Percentiles rank a stretch among this genome's conserved stretches.
phyloP scores from a whole-genome alignment of 2,329 filamentous ascomycete genomes.

The Ophiostoma sp. region DNA sequence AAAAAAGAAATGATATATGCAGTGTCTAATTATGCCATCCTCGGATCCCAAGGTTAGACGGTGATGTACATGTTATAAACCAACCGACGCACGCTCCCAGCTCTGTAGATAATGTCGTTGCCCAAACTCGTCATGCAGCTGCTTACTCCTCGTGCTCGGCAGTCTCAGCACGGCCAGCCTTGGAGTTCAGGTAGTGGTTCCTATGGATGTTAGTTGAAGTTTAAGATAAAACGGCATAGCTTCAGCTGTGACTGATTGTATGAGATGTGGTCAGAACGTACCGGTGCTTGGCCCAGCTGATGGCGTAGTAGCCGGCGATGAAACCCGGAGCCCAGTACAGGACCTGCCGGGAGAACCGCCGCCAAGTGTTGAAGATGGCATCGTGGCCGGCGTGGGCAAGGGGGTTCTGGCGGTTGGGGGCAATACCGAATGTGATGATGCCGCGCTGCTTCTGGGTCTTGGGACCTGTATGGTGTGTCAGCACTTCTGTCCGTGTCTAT shows the following conservation, averaged over 20 bases:
- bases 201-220: conserved; percentile 37
- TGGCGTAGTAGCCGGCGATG: conserved; percentile 68
- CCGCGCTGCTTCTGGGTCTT: conserved; percentile 47
- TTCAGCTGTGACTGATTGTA: not conserved
- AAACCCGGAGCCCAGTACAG: conserved; percentile 83
- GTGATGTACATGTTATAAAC: conserved; percentile 22
- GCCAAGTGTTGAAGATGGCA: conserved; percentile 93
- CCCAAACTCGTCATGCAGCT: not conserved
- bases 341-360: conserved; percentile 77
- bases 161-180: conserved; percentile 60
- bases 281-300: conserved; percentile 90
- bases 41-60: conserved; percentile 18
- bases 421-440: conserved; percentile 66
- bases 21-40: conserved; percentile 17
- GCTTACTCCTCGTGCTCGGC: conserved; percentile 27
- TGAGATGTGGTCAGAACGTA: conserved; percentile 43
- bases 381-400: conserved; percentile 71
- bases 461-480: conserved; percentile 20
- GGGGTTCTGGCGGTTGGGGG: conserved; percentile 83
- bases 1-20: conserved; percentile 19
- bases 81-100: conserved; percentile 19
- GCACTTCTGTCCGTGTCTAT: conserved; percentile 9
- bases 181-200: conserved; percentile 78
- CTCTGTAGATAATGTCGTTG: conserved; percentile 8
- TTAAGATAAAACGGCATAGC: not conserved